Percentiles rank a stretch among this genome's conserved stretches.
These are phyloP conservation scores for Phytophthora brassicae DNA, from an alignment of 352 stramenopile genomes.

Conservation along the genomic window DNA sequence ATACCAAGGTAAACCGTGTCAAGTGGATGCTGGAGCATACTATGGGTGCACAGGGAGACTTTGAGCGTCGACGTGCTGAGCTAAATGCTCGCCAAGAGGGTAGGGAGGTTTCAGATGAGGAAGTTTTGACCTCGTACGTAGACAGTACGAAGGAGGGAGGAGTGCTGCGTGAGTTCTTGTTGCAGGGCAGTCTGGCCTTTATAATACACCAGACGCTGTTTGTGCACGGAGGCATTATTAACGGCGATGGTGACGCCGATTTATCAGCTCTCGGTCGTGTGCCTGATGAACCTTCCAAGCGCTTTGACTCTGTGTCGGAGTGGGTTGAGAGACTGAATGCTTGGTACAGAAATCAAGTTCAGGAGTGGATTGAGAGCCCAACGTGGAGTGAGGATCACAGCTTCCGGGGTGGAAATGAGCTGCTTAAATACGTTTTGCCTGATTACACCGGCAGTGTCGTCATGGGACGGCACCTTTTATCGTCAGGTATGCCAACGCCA, in stretches of 20 bases:
- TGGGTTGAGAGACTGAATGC: conserved; percentile 80
- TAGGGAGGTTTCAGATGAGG: conserved; percentile 62
- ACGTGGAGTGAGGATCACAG: conserved; percentile 64
- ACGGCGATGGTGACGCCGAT: conserved; percentile 33
- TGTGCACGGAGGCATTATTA: conserved; percentile 90
- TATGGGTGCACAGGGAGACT: conserved; percentile 89
- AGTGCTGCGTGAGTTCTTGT: conserved; percentile 85
- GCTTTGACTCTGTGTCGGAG: conserved; percentile 40
- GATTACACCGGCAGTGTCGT: conserved; percentile 64
- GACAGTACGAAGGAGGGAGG: conserved; percentile 72
- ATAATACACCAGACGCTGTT: conserved; percentile 89
- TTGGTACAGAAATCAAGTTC: conserved; percentile 77
- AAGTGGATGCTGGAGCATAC: conserved; percentile 91
- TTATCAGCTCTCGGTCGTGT: conserved; percentile 72
- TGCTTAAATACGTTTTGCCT: conserved; percentile 76
- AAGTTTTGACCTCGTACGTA: conserved; percentile 80
- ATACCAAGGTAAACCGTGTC: conserved; percentile 83
- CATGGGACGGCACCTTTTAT: conserved; percentile 68
- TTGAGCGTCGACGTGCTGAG: conserved; percentile 86
- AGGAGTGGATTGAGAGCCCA: conserved; percentile 78
- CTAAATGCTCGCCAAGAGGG: conserved; percentile 35
- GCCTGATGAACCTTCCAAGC: conserved; percentile 43
- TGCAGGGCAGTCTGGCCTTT: conserved; percentile 77
- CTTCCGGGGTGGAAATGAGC: conserved; percentile 58
- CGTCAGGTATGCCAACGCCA: conserved; percentile 75